A percentile compares a stretch with the other conserved stretches of the same genome.
phyloP scores from a whole-genome alignment of 2,329 filamentous ascomycete genomes.

The Alternaria consortialis region DNA sequence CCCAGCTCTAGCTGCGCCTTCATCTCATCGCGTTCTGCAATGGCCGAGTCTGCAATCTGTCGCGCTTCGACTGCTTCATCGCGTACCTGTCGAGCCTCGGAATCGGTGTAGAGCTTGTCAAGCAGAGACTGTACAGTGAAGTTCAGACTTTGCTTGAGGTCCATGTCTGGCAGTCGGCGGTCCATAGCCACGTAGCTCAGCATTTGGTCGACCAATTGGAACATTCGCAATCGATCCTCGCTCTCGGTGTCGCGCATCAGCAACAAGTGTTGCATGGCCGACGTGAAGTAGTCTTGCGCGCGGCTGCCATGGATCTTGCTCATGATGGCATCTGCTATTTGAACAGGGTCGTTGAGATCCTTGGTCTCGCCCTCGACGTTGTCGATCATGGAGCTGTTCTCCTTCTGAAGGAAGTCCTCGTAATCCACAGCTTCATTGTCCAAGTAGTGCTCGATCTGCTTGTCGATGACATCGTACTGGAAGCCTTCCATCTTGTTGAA shows the following conservation, averaged over 20 bases:
- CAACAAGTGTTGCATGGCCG: slow-evolving; percentile 92
- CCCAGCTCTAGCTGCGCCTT: slow-evolving; percentile 86
- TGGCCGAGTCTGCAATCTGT: slow-evolving; percentile 92
- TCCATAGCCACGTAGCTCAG: slow-evolving; percentile 99
- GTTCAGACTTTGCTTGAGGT: slow-evolving; percentile 95
- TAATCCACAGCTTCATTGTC: slow-evolving; percentile 98
- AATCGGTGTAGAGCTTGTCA: slow-evolving; percentile 96
- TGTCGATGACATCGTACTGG: slow-evolving; percentile 98
- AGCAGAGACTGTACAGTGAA: slow-evolving; percentile 96
- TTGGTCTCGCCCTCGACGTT: slow-evolving; percentile 84
- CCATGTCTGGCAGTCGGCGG: slow-evolving; percentile 91
- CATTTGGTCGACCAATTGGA: slow-evolving; percentile 98
- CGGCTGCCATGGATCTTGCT: slow-evolving; percentile 82
- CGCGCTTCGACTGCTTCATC: slow-evolving; percentile 91
- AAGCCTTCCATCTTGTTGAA: slow-evolving; percentile 97
- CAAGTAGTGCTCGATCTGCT: slow-evolving; percentile 93
- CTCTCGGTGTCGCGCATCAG: slow-evolving; percentile 90
- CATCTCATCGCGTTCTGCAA: slow-evolving; percentile 97
- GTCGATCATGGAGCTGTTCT: slow-evolving; percentile 90
- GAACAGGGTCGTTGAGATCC: slow-evolving; percentile 89
- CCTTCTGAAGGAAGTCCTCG: slow-evolving; percentile 92
- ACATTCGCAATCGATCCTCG: slow-evolving; percentile 92
- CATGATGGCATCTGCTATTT: slow-evolving; percentile 95
- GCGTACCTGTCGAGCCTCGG: slow-evolving; percentile 87
- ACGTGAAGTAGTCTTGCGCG: slow-evolving; percentile 94